Evolutionary conservation across 1,284 basidiomycete species (phyloP).

Genomic region (Rhodotorula sp.): DNA sequence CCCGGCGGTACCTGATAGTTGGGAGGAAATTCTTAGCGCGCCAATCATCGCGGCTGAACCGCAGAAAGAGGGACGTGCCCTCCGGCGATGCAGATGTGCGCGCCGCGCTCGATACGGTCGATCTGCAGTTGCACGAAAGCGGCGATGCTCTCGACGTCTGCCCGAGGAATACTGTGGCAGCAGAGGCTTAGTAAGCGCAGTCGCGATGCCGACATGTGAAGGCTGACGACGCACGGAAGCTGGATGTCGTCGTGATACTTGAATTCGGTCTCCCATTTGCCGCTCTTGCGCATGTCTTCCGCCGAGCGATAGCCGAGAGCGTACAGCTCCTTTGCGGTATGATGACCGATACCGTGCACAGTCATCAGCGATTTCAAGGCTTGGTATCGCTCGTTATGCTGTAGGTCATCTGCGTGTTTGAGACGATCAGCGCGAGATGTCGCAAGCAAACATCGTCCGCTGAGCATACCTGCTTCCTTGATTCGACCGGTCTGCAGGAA

Average conservation of each 20-base stretch:
- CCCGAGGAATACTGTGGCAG: conserved; percentile 59
- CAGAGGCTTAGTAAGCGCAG: not conserved
- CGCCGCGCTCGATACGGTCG: conserved; percentile 60
- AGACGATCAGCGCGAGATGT: not conserved
- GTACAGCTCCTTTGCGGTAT: conserved; percentile 27
- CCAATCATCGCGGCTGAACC: accelerated
- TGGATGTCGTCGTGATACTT: conserved; percentile 36
- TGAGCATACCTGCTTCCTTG: conserved; percentile 54
- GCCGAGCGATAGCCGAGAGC: conserved; percentile 21
- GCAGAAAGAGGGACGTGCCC: conserved; percentile 56
- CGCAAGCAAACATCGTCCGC: too few species aligned
- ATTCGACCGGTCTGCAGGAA: conserved; percentile 61
- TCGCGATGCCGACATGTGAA: too few species aligned
- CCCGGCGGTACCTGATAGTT: conserved; percentile 64
- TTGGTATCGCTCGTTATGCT: conserved; percentile 45
- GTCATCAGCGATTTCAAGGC: conserved; percentile 61
- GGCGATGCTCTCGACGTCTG: conserved; percentile 68
- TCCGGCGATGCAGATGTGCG: conserved; percentile 65
- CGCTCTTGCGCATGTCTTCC: conserved; percentile 27
- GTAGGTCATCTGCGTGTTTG: conserved; percentile 1
- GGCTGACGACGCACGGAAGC: conserved; percentile 1
- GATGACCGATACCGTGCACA: conserved; percentile 64
- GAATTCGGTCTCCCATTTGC: conserved; percentile 28
- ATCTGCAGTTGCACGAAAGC: conserved; percentile 61
- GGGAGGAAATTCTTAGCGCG: not conserved